These are phyloP conservation scores for Phialophora chinensis DNA, from an alignment of 2,329 filamentous ascomycete genomes.

Conservation along the genomic window DNA sequence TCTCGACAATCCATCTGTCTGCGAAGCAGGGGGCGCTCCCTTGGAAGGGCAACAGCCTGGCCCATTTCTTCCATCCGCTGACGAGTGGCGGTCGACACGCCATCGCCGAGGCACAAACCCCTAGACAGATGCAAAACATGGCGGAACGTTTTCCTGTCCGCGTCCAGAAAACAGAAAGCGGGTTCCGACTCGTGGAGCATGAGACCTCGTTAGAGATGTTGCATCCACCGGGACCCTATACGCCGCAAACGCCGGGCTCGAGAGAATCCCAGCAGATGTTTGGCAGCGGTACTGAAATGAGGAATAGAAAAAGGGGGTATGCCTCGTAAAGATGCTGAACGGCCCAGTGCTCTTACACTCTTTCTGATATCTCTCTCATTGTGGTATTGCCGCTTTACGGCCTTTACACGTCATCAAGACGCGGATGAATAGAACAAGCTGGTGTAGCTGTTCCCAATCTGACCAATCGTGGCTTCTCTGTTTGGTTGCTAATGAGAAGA, in stretches of 20 bases:
- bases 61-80: background rate
- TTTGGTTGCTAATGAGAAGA: background rate
- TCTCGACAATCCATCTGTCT: background rate
- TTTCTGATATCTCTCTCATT: background rate
- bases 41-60: background rate
- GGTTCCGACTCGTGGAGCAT: background rate
- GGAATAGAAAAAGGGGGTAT: background rate
- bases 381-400: background rate
- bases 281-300: background rate
- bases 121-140: background rate
- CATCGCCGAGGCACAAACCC: constrained; percentile 1
- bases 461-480: background rate
- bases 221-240: background rate
- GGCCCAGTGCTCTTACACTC: background rate
- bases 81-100: background rate
- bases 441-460: constrained; percentile 3
- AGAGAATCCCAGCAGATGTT: background rate
- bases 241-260: background rate
- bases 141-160: background rate
- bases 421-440: background rate
- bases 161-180: constrained; percentile 1
- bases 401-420: background rate
- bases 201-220: background rate
- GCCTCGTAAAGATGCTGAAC: background rate
- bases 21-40: background rate